Evolutionary conservation across 2,329 filamentous ascomycete genomes (phyloP).

Genomic region (Cryphonectria naterciae): DNA sequence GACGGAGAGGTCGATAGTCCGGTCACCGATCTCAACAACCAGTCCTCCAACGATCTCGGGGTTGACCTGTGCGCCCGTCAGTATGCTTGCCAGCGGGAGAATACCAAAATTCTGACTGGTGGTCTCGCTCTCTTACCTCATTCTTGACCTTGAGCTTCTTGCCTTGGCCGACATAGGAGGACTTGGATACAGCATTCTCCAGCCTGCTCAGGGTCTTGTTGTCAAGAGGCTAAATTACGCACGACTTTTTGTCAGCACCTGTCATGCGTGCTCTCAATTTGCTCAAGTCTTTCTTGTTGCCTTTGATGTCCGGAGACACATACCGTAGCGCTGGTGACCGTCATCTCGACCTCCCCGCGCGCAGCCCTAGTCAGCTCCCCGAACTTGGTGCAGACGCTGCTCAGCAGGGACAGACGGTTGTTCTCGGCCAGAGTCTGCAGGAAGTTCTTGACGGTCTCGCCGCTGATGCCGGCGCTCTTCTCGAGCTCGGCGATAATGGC

Average conservation of each 20-base stretch:
- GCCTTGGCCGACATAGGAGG: slow-evolving; percentile 81
- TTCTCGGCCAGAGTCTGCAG: slow-evolving; percentile 88
- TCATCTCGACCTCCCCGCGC: slow-evolving; percentile 90
- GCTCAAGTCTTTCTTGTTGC: slow-evolving; percentile 3
- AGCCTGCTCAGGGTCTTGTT: slow-evolving; percentile 82
- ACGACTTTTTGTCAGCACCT: slow-evolving; percentile 33
- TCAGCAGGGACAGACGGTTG: slow-evolving; percentile 86
- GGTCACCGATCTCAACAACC: slow-evolving; percentile 94
- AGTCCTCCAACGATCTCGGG: slow-evolving; percentile 92
- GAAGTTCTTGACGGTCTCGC: slow-evolving; percentile 93
- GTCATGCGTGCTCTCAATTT: slow-evolving; percentile 18
- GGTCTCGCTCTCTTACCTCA: slow-evolving; percentile 58
- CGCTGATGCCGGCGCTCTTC: slow-evolving; percentile 76
- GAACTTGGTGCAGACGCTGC: slow-evolving; percentile 87
- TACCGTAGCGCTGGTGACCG: slow-evolving; percentile 88
- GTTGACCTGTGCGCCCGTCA: slow-evolving; percentile 71
- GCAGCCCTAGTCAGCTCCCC: slow-evolving; percentile 82
- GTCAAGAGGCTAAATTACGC: slow-evolving; percentile 71
- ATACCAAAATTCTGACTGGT: not conserved
- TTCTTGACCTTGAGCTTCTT: slow-evolving; percentile 98
- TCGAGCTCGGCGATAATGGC: slow-evolving; percentile 84
- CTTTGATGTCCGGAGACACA: slow-evolving; percentile 38
- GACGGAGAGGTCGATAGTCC: slow-evolving; percentile 96
- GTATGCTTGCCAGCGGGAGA: slow-evolving; percentile 25
- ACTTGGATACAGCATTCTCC: slow-evolving; percentile 88